Evolutionary conservation across 805 yeast species (phyloP), one percentile per base, ranked within the genome.

Genomic region (Saccharomyces jurei): DNA sequence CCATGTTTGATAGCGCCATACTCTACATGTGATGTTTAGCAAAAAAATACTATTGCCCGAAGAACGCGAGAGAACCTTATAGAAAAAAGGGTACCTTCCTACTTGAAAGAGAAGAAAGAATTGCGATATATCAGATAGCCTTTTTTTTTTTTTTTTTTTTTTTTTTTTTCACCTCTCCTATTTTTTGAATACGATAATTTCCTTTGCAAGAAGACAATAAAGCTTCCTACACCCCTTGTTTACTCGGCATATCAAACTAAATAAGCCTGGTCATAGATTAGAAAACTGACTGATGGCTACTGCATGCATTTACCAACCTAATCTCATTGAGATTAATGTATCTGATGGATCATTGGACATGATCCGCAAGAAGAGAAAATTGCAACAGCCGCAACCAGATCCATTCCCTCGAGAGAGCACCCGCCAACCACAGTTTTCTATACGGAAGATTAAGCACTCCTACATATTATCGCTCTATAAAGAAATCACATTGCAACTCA

Each of bases 381-480:
- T 36, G 17, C 44, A 36, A 9, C 44, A 36, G 22, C 25, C 44
- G 17, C 44, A 17, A 17, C 25, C 13, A 17, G 25, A 22, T n/a
- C 17, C 25, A 17, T 17, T 8, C 10, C 44, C 17, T 21, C 44
- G 44, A 36, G 44, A 36, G 11, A 36, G 17, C 10, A 36, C 17
- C 17, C 25, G 22, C 17, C 44, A 36, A 36, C 44, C 44, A 1
- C 44, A 36, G 4, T 17, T 36, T 9, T 36, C 22, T 36, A 8
- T 36, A 17, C 44, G 44, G 8, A 36, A 17, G 25, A 6, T 36
- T 17, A 36, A 36, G 9, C 44, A 36, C 25, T 58, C 58, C n/a
- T 58, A 55, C 50, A 53, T 56, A 6, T 48, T 62, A 6, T 57
- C 61, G 22, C 41, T 62, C 6, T 55, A 53, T 54, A 62, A 55